phyloP scores from a whole-genome alignment of 2,329 filamentous ascomycete species.

The Amauroascus verrucosus region DNA sequence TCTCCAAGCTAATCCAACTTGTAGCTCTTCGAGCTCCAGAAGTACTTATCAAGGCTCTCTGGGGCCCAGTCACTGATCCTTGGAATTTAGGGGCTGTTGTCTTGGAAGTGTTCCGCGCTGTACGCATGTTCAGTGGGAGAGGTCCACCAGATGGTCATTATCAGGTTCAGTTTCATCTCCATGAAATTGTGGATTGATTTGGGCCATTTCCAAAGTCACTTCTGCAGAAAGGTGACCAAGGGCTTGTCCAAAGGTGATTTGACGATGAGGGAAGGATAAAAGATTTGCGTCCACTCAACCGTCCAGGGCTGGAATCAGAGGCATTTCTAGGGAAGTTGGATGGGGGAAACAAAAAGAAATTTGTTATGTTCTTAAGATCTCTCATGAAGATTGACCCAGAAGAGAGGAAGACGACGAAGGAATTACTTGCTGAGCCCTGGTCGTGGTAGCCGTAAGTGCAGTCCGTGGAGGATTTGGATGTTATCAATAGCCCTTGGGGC shows the following conservation, averaged over 20 bases:
- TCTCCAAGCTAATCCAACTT: constrained; percentile 21
- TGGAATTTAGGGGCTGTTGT: constrained; percentile 21
- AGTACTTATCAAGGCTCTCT: constrained; percentile 21
- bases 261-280: constrained; percentile 10
- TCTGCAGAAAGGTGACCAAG: constrained; percentile 10
- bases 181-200: constrained; percentile 12
- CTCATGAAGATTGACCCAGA: constrained; percentile 18
- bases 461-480: no score
- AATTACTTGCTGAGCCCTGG: constrained; percentile 18
- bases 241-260: constrained; percentile 9
- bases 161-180: constrained; percentile 9
- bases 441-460: constrained; percentile 6
- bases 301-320: constrained; percentile 5
- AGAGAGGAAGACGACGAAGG: constrained; percentile 14
- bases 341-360: constrained; percentile 15
- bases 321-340: constrained; percentile 10
- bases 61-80: constrained; percentile 21
- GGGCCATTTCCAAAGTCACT: constrained; percentile 13
- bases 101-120: constrained; percentile 15
- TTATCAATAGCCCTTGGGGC: no score
- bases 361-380: constrained; percentile 16
- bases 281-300: constrained; percentile 1
- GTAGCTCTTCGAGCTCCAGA: constrained; percentile 23
- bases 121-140: constrained; percentile 14
- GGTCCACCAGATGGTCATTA: constrained; percentile 7